Evolutionary conservation across 2,329 filamentous ascomycete species (phyloP), one percentile per base, ranked within the genome.

Genomic region (Beauveria sp.): DNA sequence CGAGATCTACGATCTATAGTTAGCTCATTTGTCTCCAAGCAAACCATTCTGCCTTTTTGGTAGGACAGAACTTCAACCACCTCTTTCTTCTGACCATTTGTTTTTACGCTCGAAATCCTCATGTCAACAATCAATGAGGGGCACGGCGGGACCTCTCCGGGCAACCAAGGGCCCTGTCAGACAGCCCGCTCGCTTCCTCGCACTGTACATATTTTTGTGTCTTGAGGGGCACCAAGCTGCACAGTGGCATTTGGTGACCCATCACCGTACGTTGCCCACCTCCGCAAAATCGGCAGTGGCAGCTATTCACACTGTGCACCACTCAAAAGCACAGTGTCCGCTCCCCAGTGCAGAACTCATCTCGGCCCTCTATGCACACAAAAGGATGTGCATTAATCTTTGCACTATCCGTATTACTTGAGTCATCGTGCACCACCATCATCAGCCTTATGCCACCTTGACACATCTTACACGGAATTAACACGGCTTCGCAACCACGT

Each of bases 121-220:
- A 59, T 50, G 57, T 59, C 57, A 59, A 59, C 57, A 59, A 59
- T 43, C 47, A 45, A 52, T 51, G 56, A 59, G 56, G 56, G 57
- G 47, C 57, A 59, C 38, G 45, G 57, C 57, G 57, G 57, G 57
- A 52, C 46, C 38, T 52, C 47, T 52, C 57, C 38, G 8, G 38
- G 57, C 57, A 59, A 59, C 57, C 57, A 43, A 43, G 46, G 14
- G 24, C 46, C 57, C 12, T 30, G 47, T 52, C 46, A 51, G 46
- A 58, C 42, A 46, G 34, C 50, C 20, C n/a, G 34, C 34, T 53
- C 26, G 2, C 34, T 40, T 20, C 26, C 18, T 47, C 54, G 54
- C 54, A 56, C 54, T 46, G 54, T 56, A n/a, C 16, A 20, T 50
- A 20, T n/a, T 20, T 18, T 40, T 24, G 28, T 22, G 9, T 12